Base-by-base conservation (phyloP, 768 basidiomycete genomes). In the Lentinula raphanica region DNA sequence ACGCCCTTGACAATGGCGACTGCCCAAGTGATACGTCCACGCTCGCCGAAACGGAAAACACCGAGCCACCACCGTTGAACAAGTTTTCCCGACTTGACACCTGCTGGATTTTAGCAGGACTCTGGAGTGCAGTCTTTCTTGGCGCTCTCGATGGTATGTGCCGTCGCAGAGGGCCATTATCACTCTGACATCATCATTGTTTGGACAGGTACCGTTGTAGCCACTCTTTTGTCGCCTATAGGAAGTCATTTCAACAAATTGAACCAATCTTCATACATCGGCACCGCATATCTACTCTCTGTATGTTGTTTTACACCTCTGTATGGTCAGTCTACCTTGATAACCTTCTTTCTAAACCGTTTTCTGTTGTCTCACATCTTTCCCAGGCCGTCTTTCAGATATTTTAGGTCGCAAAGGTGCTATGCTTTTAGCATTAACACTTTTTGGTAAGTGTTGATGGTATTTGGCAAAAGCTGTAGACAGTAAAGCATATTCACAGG, bases 291-390 rank as follows among this genome's bases (percentile, higher is more conserved):
- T 74, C 75, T 95, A 62, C 77, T 94, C 45, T 92, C 90, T 54
- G 84, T 94, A 39, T 94, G 92, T 66, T 94, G 90, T 73, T 94
- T 94, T 70, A 93, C 93, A 21, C 94, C 92, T 59, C 72, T 93
- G 62, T 92, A 92, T 77, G 91, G 91, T 86, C 60, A 64, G 79
- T 70, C 13, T 48, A 25, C 40, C 31, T 35, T 13, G 49, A 46
- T 40, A 48, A 39, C 38, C 8, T 40, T 31, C 46, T 44, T 25
- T 13, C 38, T 11, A n/a, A 44, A n/a, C n/a, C 46, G 5, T 55
- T 46, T 25, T 58, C 58, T 29, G 59, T 32, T 49, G 55, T 64
- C 65, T 58, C 62, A 62, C 61, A 58, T 55, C 67, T 64, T 69
- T 56, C 62, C 66, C 68, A 92, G 90, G 90, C 60, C 85, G 90